A percentile compares a stretch with the other conserved stretches of the same genome.
These are phyloP conservation scores for Xylariaceae sp. DNA, from an alignment of 2,329 filamentous ascomycete genomes.

Conservation along the genomic window DNA sequence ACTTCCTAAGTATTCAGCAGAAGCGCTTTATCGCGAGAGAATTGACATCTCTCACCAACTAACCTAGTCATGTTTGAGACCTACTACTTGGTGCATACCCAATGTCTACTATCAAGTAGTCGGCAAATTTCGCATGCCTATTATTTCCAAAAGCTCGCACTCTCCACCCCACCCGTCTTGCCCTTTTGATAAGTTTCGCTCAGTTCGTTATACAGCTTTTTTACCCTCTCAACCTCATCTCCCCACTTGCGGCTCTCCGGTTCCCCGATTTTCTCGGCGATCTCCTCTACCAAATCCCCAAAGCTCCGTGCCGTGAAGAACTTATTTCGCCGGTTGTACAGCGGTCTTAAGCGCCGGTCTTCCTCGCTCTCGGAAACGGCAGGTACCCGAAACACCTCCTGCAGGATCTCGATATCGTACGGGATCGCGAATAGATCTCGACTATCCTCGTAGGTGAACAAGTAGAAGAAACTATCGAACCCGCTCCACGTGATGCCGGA, in stretches of 20 bases:
- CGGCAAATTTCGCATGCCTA: neutral
- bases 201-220: slow-evolving; percentile 53
- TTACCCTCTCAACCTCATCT: slow-evolving; percentile 54
- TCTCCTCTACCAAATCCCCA: slow-evolving; percentile 46
- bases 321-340: slow-evolving; percentile 63
- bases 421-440: slow-evolving; percentile 61
- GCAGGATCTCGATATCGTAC: slow-evolving; percentile 63
- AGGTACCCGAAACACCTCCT: slow-evolving; percentile 59
- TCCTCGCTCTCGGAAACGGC: slow-evolving; percentile 44
- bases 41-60: neutral
- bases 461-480: slow-evolving; percentile 61
- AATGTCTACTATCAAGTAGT: neutral
- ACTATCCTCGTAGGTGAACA: slow-evolving; percentile 65
- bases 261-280: slow-evolving; percentile 44
- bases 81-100: neutral
- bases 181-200: slow-evolving; percentile 57
- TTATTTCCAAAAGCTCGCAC: slow-evolving; percentile 56
- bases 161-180: slow-evolving; percentile 50
- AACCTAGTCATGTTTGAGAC: neutral
- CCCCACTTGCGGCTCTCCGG: slow-evolving; percentile 43
- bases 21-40: no score
- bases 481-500: slow-evolving; percentile 64
- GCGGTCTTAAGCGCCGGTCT: slow-evolving; percentile 45
- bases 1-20: no score
- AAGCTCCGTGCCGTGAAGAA: slow-evolving; percentile 57